Percentiles rank a stretch among this genome's conserved stretches.
Conservation (phyloP, 2,329 filamentous ascomycete genomes). For the Huntiella abstrusa region DNA sequence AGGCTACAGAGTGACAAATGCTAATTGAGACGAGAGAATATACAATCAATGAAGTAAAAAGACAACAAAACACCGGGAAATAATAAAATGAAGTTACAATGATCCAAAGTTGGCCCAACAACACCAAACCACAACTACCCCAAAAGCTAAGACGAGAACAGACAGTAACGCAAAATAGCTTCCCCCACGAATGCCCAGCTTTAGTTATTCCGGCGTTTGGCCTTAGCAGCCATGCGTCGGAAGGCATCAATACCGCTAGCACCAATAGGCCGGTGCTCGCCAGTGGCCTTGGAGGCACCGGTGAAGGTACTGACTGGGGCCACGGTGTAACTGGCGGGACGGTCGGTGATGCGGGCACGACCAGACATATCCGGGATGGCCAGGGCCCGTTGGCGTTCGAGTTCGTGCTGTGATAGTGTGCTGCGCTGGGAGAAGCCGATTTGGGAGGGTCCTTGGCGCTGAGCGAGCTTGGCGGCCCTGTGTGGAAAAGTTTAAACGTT, state of each 20-base stretch:
- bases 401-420: constrained; percentile 23
- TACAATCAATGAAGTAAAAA: neutral
- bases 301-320: constrained; percentile 45
- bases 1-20: too few relatives aligned
- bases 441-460: constrained; percentile 29
- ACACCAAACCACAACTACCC: neutral
- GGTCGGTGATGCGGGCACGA: constrained; percentile 34
- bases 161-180: neutral
- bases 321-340: constrained; percentile 39
- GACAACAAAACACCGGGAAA: neutral
- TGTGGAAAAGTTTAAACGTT: constrained; percentile 1
- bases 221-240: constrained; percentile 45
- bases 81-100: neutral
- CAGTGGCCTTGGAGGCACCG: constrained; percentile 18
- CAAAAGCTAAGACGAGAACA: constrained; percentile 9
- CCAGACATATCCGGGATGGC: constrained; percentile 36
- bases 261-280: constrained; percentile 38
- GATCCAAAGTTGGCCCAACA: neutral
- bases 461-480: constrained; percentile 35
- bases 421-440: constrained; percentile 33
- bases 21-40: too few relatives aligned
- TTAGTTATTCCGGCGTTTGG: constrained; percentile 27
- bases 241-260: constrained; percentile 46
- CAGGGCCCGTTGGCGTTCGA: constrained; percentile 39
- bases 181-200: neutral